phyloP scores from a whole-genome alignment of 73 alveolate genomes.

The Tetrahymena malaccensis region DNA sequence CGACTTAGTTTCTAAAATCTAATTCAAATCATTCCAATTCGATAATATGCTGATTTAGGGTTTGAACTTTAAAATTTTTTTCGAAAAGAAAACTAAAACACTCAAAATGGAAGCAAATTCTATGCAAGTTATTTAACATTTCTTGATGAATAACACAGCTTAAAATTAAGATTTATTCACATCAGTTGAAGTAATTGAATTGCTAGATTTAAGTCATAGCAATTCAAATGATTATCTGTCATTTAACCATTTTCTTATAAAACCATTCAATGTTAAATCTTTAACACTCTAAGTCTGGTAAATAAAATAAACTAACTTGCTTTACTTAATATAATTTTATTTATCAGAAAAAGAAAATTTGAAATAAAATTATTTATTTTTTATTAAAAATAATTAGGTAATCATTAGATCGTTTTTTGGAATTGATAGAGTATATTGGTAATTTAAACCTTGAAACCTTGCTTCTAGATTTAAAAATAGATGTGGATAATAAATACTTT shows the following conservation, averaged over 20 bases:
- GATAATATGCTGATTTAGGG: not conserved
- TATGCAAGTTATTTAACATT: not conserved
- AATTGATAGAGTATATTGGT: not conserved
- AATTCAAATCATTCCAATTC: not conserved
- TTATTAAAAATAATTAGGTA: not conserved
- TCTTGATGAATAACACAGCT: not conserved
- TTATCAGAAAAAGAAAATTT: no score
- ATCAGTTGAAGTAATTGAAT: not conserved
- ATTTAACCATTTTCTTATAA: not conserved
- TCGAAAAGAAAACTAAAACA: not conserved
- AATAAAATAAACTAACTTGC: no score
- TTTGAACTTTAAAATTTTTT: not conserved
- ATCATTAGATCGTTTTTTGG: not conserved
- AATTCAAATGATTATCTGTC: not conserved
- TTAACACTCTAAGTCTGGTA: not conserved
- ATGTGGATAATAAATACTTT: not conserved
- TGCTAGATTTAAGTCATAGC: not conserved
- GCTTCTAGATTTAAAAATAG: not conserved
- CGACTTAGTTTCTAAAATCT: not conserved
- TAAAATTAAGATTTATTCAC: not conserved
- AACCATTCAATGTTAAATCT: not conserved
- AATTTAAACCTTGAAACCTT: not conserved
- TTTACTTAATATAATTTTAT: no score
- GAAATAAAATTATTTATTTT: no score
- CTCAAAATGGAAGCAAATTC: not conserved